Evolutionary conservation across 768 basidiomycete genomes (phyloP), one percentile per base, ranked within the genome.

Genomic region (Xanthoconium purpureum): DNA sequence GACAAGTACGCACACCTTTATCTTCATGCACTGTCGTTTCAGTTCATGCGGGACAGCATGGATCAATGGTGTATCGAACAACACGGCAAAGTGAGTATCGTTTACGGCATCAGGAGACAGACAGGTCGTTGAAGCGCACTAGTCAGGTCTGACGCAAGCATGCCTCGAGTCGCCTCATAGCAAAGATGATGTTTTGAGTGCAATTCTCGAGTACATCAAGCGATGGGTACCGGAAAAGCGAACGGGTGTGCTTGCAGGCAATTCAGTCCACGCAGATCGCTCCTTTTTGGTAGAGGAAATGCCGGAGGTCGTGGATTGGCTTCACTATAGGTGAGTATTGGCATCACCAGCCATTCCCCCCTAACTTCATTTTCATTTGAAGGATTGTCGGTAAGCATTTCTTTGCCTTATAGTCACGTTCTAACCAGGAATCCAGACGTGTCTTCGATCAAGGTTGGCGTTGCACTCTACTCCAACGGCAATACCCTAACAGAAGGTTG

Each of bases 61-160:
- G 80, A 84, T 57, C 78, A 85, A 58, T 97, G 94, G 94, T 97
- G 94, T 71, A 84, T 75, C 30, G 80, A 81, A 7, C 91, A 93
- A 57, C 94, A 97, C 61, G 87, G 85, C 35, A 73, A 77, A 66
- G 91, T 89, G 60, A 58, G 81, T 70, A 10, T 15, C 14, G 0
- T 24, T 11, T 9, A 5, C n/a, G 32, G 10, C 24, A 32, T 36
- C 15, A 11, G 9, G 30, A 33, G 47, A 29, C 14, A 15, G 8
- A 33, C 10, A 11, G 1, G 13, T n/a, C 46, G 33, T 28, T 43
- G 42, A 56, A 47, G 30, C 18, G 51, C 30, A 60, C 9, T 60
- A 91, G 89, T 89, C 91, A 54, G 94, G 94, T 36, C 74, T 97
- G 24, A 94, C 92, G 0, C 71, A 81, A 64, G 85, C 88, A 3